A percentile compares a stretch with the other conserved stretches of the same genome.
phyloP scores from a whole-genome alignment of 2,329 filamentous ascomycete genomes.

The Penicillium rolfsii region DNA sequence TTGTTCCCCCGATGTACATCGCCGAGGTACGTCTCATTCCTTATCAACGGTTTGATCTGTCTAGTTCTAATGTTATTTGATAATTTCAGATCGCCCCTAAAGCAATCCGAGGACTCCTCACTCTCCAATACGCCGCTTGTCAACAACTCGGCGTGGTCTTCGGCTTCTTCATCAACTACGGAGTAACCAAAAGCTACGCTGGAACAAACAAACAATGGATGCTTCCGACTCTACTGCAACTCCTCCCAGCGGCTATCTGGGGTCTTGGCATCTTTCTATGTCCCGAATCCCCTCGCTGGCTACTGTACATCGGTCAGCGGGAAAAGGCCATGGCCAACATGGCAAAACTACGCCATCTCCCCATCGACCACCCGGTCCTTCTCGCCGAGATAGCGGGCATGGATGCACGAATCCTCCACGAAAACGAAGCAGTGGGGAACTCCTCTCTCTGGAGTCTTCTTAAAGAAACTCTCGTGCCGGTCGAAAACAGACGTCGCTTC shows the following conservation, averaged over 20 bases:
- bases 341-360: constrained; percentile 37
- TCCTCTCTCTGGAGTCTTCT: constrained; percentile 34
- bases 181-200: constrained; percentile 22
- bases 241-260: constrained; percentile 25
- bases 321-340: constrained; percentile 27
- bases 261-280: constrained; percentile 22
- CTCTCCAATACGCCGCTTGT: constrained; percentile 24
- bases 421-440: constrained; percentile 41
- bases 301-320: constrained; percentile 20
- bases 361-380: constrained; percentile 43
- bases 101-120: constrained; percentile 25
- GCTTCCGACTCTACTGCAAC: constrained; percentile 27
- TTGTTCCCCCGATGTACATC: constrained; percentile 24
- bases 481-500: constrained; percentile 46
- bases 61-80: not conserved
- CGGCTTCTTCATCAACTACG: constrained; percentile 29
- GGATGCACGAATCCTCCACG: constrained; percentile 38
- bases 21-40: constrained; percentile 11
- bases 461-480: constrained; percentile 42
- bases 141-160: constrained; percentile 28
- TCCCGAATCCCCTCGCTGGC: constrained; percentile 28
- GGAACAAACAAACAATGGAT: constrained; percentile 28
- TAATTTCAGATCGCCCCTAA: constrained; percentile 20
- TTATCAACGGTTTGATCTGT: too few species aligned
- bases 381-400: constrained; percentile 29